Evolutionary conservation across 768 basidiomycete species (phyloP).

Genomic region (Leccinum disarticulatum): DNA sequence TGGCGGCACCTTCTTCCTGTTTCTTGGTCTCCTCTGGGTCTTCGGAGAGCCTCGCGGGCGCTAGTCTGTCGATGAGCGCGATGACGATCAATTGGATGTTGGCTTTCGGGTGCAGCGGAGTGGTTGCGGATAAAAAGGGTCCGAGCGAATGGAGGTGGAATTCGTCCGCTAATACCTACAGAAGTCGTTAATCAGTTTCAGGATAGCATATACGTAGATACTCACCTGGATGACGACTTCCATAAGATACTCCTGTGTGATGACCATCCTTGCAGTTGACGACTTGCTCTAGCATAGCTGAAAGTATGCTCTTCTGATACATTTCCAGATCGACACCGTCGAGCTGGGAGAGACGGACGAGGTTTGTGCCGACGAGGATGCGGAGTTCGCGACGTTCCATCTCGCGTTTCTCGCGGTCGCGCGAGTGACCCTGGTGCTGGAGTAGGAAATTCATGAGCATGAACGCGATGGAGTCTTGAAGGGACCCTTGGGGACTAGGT

Average conservation of each 20-base stretch:
- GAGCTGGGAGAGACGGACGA: slow-evolving; percentile 91
- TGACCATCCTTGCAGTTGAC: slow-evolving; percentile 98
- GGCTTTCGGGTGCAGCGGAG: slow-evolving; percentile 95
- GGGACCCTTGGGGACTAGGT: slow-evolving; percentile 78
- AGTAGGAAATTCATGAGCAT: slow-evolving; percentile 98
- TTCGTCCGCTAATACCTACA: slow-evolving; percentile 94
- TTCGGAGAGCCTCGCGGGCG: slow-evolving; percentile 86
- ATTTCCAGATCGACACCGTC: slow-evolving; percentile 96
- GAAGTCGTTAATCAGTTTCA: not conserved
- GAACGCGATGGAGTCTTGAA: slow-evolving; percentile 94
- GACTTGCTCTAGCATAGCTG: slow-evolving; percentile 87
- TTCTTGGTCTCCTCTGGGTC: slow-evolving; percentile 91
- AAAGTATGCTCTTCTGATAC: slow-evolving; percentile 84
- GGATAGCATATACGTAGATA: not conserved
- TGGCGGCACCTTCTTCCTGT: slow-evolving; percentile 92
- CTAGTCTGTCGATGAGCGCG: slow-evolving; percentile 92
- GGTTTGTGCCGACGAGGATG: slow-evolving; percentile 96
- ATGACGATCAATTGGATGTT: slow-evolving; percentile 99
- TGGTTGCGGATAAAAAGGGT: slow-evolving; percentile 93
- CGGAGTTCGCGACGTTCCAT: slow-evolving; percentile 92
- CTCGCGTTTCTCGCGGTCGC: slow-evolving; percentile 97
- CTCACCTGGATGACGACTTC: slow-evolving; percentile 97
- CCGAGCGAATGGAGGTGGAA: slow-evolving; percentile 97
- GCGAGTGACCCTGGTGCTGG: slow-evolving; percentile 96
- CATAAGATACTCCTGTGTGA: slow-evolving; percentile 99